These are phyloP conservation scores for Catharanthus roseus DNA, from an alignment of 257 asterid genomes.

Conservation along the genomic window DNA sequence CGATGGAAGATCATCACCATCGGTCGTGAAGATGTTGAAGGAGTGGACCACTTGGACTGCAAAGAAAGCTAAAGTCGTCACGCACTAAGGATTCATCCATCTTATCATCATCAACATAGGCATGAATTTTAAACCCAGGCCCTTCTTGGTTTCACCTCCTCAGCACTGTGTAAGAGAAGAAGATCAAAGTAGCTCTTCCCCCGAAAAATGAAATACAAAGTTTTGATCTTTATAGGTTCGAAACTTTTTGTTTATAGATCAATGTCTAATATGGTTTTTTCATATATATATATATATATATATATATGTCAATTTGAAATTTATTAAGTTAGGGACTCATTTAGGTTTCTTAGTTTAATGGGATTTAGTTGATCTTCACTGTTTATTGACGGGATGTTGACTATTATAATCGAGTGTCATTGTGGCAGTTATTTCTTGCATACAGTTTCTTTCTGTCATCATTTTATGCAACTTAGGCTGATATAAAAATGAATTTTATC, in stretches of 20 bases:
- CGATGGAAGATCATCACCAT: conserved; percentile 45
- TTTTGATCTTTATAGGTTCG: background rate
- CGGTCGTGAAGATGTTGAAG: conserved; percentile 52
- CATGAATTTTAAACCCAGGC: conserved; percentile 80
- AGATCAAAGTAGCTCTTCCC: background rate
- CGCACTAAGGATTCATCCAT: conserved; percentile 90
- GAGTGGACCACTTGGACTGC: conserved; percentile 85
- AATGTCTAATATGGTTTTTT: conserved; percentile 2
- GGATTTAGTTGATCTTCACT: background rate
- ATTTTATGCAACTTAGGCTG: too few relatives aligned
- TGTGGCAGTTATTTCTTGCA: too few relatives aligned
- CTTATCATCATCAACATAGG: conserved; percentile 72
- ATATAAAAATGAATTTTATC: too few relatives aligned
- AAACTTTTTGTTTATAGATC: background rate
- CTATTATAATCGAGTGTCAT: too few relatives aligned
- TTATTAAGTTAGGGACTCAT: background rate
- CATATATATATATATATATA: too few relatives aligned
- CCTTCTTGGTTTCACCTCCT: conserved; percentile 80
- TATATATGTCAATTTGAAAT: conserved; percentile 22
- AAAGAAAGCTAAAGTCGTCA: conserved; percentile 76
- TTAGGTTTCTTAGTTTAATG: background rate
- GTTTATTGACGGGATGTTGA: background rate
- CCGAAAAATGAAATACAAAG: background rate
- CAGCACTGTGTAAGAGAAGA: conserved; percentile 57
- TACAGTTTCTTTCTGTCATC: too few relatives aligned